Conservation (phyloP, 345 rosid species). For the Linum tenue region DNA sequence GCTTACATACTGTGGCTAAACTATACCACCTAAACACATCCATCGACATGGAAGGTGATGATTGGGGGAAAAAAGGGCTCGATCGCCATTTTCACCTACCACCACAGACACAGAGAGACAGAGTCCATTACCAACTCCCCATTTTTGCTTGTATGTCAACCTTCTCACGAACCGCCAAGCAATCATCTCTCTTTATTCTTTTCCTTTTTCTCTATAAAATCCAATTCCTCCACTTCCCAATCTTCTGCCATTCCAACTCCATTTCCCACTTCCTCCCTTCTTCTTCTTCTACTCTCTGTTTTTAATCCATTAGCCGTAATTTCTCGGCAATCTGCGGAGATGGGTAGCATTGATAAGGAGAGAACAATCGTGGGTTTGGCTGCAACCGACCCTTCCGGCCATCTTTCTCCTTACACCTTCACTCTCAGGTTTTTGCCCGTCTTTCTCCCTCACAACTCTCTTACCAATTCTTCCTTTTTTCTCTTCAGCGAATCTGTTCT, state of each 20-base stretch:
- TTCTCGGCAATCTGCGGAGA: not conserved
- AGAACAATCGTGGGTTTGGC: constrained; percentile 42
- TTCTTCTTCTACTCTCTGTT: not conserved
- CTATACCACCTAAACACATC: too few relatives aligned
- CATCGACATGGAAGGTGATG: too few relatives aligned
- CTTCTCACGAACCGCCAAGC: not conserved
- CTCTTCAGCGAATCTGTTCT: not conserved
- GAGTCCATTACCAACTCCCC: not conserved
- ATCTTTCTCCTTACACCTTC: constrained; percentile 44
- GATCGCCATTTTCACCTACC: not conserved
- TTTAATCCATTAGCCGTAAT: not conserved
- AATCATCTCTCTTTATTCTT: not conserved
- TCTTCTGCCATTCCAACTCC: too few relatives aligned
- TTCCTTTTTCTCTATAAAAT: not conserved
- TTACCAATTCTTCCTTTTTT: not conserved
- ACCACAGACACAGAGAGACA: not conserved
- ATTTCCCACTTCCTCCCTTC: not conserved
- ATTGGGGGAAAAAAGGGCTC: too few relatives aligned
- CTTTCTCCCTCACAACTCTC: not conserved
- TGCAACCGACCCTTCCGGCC: constrained; percentile 43
- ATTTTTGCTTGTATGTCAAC: not conserved
- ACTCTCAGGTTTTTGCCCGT: constrained; percentile 27
- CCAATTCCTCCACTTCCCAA: too few relatives aligned
- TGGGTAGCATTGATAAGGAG: constrained; percentile 23
- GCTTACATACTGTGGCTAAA: too few relatives aligned